These are phyloP conservation scores for Blastobotrys apis DNA, from an alignment of 1,139 yeast species.

Conservation along the genomic window DNA sequence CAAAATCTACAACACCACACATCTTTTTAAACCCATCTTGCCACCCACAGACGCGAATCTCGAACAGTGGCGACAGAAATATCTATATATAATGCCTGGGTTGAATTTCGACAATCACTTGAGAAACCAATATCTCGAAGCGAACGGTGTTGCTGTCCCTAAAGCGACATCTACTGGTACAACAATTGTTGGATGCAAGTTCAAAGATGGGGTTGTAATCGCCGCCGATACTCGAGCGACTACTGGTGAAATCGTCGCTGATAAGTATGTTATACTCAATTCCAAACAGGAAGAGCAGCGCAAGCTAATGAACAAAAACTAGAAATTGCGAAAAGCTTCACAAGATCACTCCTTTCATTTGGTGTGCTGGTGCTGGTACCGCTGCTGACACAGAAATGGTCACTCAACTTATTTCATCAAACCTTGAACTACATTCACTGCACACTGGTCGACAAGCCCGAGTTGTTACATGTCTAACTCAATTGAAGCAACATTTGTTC, in stretches of 20 bases:
- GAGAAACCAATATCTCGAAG: slow-evolving; percentile 69
- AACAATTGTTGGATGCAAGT: slow-evolving; percentile 93
- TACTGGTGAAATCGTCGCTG: slow-evolving; percentile 92
- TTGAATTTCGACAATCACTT: slow-evolving; percentile 89
- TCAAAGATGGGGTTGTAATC: slow-evolving; percentile 88
- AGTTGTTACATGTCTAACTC: slow-evolving; percentile 87
- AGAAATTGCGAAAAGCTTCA: slow-evolving; percentile 89
- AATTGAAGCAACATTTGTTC: slow-evolving; percentile 91
- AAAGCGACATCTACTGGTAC: slow-evolving; percentile 97
- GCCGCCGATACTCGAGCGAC: slow-evolving; percentile 99
- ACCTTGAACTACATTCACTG: slow-evolving; percentile 82
- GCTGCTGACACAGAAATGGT: slow-evolving; percentile 99
- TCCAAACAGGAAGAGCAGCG: too few species aligned
- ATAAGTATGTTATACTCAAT: too few species aligned
- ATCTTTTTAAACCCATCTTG: too few species aligned
- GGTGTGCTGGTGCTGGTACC: slow-evolving; percentile 99
- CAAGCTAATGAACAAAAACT: background rate
- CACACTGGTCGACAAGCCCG: slow-evolving; percentile 83
- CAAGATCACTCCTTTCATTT: slow-evolving; percentile 83
- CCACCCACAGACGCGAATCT: too few species aligned
- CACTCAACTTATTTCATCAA: slow-evolving; percentile 86
- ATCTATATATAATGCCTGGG: slow-evolving; percentile 86
- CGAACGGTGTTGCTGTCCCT: slow-evolving; percentile 73
- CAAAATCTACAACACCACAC: too few species aligned
- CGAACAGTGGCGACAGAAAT: too few species aligned